phyloP scores from a whole-genome alignment of 2,329 filamentous ascomycete genomes.

The Fonsecaea erecta region DNA sequence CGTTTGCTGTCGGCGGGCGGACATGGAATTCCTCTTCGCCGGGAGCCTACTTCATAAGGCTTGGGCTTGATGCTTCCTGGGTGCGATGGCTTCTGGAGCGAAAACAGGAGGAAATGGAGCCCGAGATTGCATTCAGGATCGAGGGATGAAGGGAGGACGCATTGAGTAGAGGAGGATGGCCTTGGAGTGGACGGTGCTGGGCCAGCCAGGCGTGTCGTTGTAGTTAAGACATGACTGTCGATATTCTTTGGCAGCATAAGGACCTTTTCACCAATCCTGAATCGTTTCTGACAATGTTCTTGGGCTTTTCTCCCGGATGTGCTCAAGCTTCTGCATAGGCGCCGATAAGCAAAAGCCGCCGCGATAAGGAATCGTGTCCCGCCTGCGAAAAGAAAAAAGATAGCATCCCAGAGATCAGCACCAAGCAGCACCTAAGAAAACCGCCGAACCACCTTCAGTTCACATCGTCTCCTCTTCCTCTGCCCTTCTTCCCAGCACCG shows the following conservation, averaged over 20 bases:
- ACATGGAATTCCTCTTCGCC: slow-evolving; percentile 33
- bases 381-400: background rate
- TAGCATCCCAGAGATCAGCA: background rate
- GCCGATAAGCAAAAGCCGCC: background rate
- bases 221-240: background rate
- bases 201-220: background rate
- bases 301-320: background rate
- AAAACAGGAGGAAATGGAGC: background rate
- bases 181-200: background rate
- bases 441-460: background rate
- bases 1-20: slow-evolving; percentile 18
- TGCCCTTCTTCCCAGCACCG: background rate
- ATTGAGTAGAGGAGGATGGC: background rate
- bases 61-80: background rate
- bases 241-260: background rate
- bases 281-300: background rate
- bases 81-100: background rate
- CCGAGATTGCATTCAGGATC: background rate
- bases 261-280: background rate
- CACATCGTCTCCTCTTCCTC: background rate
- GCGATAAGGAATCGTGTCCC: slow-evolving; percentile 11
- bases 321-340: background rate
- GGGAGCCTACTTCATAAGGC: slow-evolving; percentile 30
- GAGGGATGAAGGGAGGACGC: too few species aligned
- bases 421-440: background rate